Base-by-base conservation (phyloP, 805 yeast species). In the Kodamaea nitidulidarum region DNA sequence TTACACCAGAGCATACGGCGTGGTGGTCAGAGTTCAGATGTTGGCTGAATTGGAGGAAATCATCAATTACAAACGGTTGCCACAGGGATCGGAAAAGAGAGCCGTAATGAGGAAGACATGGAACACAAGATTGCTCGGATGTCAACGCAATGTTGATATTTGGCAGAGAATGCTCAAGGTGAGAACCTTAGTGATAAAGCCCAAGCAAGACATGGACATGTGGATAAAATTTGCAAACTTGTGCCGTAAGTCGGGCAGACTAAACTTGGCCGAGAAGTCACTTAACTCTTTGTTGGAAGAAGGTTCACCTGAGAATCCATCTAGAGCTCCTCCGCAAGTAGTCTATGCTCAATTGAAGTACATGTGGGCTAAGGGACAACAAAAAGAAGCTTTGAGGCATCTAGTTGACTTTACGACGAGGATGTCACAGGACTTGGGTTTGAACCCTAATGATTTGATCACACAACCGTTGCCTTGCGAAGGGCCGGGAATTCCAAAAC, bases 201-300 rank as follows among this genome's bases (percentile, higher is more conserved):
- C 98, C 2, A 87, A 90, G 49, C 95, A 93, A 53, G 97, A 93
- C 56, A 84, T 90, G 93, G 93, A 86, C 39, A 87, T 90, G 77
- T 88, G 98, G 96, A 91, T 93, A 52, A 90, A 93, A 60, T 95
- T 93, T 71, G 98, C 98, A 15, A 93, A 93, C 54, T 68, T 93
- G 42, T 88, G 98, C 58, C 76, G 98, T 46, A 93, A 93, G 63
- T 84, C 96, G 12, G 96, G 96, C 5, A 73, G 99, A 46, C 68
- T 88, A 50, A 91, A 91, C 6, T 67, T 95, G 39, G 97, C 98
- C 2, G 97, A 91, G 55, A 88, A 88, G 56, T 85, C 97, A 0
- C 70, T 95, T 48, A 84, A 86, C 49, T 76, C 82, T 4, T 70
- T 93, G 41, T 58, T 88, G 22, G 95, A 87, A 50, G 87, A 79